These are phyloP conservation scores for Globisporangium yorkense DNA, from an alignment of 352 stramenopile genomes.

Conservation along the genomic window DNA sequence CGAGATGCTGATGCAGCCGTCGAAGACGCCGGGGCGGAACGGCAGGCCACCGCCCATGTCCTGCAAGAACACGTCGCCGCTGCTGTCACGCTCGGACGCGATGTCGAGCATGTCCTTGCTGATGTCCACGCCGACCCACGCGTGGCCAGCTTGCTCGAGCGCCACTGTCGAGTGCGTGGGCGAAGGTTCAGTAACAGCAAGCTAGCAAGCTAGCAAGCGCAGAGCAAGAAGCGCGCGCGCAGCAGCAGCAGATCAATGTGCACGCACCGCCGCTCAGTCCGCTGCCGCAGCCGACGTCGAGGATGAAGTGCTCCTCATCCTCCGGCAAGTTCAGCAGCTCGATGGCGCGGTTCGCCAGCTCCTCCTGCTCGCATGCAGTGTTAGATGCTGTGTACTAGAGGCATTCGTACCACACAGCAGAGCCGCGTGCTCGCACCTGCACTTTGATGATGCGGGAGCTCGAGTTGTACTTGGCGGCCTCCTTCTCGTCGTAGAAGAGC, in stretches of 20 bases:
- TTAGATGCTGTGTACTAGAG: too few species aligned
- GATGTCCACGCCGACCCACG: constrained; percentile 98
- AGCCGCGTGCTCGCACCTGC: constrained; percentile 42
- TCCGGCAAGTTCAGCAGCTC: constrained; percentile 95
- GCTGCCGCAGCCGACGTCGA: constrained; percentile 97
- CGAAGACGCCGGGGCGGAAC: constrained; percentile 97
- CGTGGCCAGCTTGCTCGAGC: constrained; percentile 90
- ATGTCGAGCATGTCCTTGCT: constrained; percentile 98
- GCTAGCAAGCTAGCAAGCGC: too few species aligned
- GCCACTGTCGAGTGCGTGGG: constrained; percentile 38
- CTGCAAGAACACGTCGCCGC: constrained; percentile 85
- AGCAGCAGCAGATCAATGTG: background rate
- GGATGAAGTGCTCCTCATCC: constrained; percentile 84
- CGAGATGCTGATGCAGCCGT: constrained; percentile 99
- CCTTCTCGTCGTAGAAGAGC: constrained; percentile 91
- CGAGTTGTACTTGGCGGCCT: constrained; percentile 91
- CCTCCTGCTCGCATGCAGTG: constrained; percentile 30
- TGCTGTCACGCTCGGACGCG: constrained; percentile 90
- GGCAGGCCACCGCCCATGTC: constrained; percentile 99
- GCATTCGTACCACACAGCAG: too few species aligned
- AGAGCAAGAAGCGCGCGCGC: background rate
- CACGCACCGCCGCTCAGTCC: constrained; percentile 91
- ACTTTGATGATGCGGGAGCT: constrained; percentile 92
- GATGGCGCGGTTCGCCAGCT: constrained; percentile 95
- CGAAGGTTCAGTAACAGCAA: constrained; percentile 2